phyloP scores from a whole-genome alignment of 2,329 filamentous ascomycete genomes.

The Fusarium sp. region DNA sequence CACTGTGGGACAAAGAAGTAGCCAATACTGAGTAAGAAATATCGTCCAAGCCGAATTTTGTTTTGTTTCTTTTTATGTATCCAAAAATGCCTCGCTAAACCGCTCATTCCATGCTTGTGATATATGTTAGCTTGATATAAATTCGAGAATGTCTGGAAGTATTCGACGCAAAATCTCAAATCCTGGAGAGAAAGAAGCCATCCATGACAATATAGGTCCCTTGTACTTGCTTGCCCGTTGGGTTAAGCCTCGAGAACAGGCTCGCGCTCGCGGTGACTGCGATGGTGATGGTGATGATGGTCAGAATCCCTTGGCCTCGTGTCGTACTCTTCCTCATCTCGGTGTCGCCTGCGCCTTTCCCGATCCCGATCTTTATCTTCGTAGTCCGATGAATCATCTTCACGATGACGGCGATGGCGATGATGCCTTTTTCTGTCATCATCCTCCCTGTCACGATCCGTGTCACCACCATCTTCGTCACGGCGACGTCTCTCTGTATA shows the following conservation, averaged over 20 bases:
- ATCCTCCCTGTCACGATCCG: conserved; percentile 48
- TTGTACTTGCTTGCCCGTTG: conserved; percentile 1
- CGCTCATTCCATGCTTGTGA: conserved; percentile 26
- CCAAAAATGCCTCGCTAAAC: conserved; percentile 32
- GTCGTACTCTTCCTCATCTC: conserved; percentile 47
- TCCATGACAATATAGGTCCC: background rate
- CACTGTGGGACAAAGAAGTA: background rate
- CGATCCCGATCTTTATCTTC: conserved; percentile 54
- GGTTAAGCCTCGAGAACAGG: conserved; percentile 34
- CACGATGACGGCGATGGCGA: conserved; percentile 43
- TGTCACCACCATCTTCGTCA: conserved; percentile 47
- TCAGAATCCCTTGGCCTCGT: conserved; percentile 46
- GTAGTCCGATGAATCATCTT: conserved; percentile 43
- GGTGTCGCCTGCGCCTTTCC: conserved; percentile 48
- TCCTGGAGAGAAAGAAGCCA: conserved; percentile 3
- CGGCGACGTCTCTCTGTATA: conserved; percentile 50
- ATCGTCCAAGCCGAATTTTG: conserved; percentile 2
- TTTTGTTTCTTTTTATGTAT: conserved; percentile 26
- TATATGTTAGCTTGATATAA: conserved; percentile 26
- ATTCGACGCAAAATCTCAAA: conserved; percentile 29
- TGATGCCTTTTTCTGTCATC: conserved; percentile 42
- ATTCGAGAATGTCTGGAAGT: conserved; percentile 12
- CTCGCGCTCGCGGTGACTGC: conserved; percentile 49
- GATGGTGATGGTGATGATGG: conserved; percentile 51
- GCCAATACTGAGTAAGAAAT: background rate